phyloP scores from a whole-genome alignment of 306 rosid species.

The Parietaria judaica region DNA sequence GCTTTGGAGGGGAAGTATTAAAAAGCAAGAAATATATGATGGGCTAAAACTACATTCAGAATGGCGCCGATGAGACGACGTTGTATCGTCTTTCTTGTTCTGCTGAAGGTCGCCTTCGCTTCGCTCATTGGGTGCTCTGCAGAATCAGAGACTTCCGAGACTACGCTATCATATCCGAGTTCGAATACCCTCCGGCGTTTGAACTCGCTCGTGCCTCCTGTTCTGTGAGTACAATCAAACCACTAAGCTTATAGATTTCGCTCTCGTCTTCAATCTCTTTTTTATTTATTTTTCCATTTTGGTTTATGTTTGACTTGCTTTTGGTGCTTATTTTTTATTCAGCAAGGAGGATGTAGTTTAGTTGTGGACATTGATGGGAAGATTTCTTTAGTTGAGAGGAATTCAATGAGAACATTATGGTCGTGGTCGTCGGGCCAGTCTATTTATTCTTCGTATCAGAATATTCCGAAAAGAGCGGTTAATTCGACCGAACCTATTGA shows the following conservation, averaged over 20 bases:
- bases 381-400: background rate
- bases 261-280: background rate
- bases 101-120: conserved; percentile 7
- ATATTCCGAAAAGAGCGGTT: background rate
- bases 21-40: conserved; percentile 24
- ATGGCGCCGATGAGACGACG: conserved; percentile 18
- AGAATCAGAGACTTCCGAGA: conserved; percentile 1
- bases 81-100: conserved; percentile 11
- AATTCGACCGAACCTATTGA: background rate
- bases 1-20: conserved; percentile 18
- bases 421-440: conserved; percentile 15
- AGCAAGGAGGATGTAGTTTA: conserved; percentile 17
- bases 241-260: background rate
- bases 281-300: background rate
- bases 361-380: conserved; percentile 18
- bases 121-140: conserved; percentile 9
- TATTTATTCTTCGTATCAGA: conserved; percentile 21
- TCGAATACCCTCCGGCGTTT: conserved; percentile 1
- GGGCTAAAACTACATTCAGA: conserved; percentile 12
- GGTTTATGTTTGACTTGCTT: background rate
- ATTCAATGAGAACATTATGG: conserved; percentile 12
- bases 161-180: conserved; percentile 5
- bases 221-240: conserved; percentile 9
- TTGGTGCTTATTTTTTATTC: background rate
- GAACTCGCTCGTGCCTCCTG: conserved; percentile 20